Conservation (phyloP, 495 filamentous ascomycete species). For the Penicillium ochrochloron region DNA sequence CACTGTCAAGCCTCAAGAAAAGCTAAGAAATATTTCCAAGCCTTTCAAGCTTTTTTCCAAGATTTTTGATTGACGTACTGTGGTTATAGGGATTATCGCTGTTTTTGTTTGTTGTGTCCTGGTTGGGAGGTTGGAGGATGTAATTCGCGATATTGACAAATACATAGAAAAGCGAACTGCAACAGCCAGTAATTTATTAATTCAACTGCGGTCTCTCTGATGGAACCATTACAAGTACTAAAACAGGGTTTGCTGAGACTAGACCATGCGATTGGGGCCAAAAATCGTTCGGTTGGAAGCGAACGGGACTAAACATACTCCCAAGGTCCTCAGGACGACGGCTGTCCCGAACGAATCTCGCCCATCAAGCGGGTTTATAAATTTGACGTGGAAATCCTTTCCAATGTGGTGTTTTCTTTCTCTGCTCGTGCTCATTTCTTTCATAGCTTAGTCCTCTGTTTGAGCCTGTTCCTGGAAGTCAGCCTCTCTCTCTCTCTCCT, state of each 20-base stretch:
- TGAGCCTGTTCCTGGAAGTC: background rate
- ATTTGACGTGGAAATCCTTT: conserved; percentile 17
- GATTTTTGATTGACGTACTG: background rate
- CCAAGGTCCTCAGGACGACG: conserved; percentile 32
- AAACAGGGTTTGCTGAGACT: background rate
- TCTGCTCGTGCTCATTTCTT: background rate
- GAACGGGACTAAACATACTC: no score
- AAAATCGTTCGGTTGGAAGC: conserved; percentile 12
- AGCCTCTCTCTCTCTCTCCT: background rate
- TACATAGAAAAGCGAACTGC: background rate
- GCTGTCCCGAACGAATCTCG: conserved; percentile 21
- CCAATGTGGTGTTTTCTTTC: background rate
- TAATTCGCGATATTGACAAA: background rate
- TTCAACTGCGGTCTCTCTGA: background rate
- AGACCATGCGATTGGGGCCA: conserved; percentile 19
- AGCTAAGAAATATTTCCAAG: conserved; percentile 7
- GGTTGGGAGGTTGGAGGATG: background rate
- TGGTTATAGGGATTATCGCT: background rate
- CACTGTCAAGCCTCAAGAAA: conserved; percentile 9
- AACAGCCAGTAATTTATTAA: background rate
- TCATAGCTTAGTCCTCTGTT: background rate
- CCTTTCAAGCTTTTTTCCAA: conserved; percentile 10
- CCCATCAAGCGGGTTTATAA: conserved; percentile 24
- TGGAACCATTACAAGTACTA: background rate
- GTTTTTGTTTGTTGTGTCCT: background rate